phyloP scores from a whole-genome alignment of 495 filamentous ascomycete genomes.

The Rusavskia elegans region DNA sequence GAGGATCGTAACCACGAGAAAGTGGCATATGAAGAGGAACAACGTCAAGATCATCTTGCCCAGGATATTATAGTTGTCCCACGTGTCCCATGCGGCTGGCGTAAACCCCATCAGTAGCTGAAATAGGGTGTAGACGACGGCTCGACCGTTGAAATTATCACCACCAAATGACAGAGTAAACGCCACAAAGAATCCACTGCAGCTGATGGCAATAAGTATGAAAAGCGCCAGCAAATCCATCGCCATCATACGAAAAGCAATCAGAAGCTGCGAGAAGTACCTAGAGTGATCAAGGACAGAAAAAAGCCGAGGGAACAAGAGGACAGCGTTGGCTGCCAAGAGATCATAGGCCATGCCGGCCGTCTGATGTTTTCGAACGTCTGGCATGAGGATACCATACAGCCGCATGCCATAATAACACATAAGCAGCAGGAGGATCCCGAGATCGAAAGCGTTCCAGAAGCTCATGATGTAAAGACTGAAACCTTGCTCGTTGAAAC shows the following conservation, averaged over 20 bases:
- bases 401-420: constrained; percentile 78
- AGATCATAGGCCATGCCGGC: constrained; percentile 81
- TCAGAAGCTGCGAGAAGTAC: constrained; percentile 86
- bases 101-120: constrained; percentile 87
- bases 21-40: constrained; percentile 88
- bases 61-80: constrained; percentile 62
- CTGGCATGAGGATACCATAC: constrained; percentile 66
- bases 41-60: constrained; percentile 58
- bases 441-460: constrained; percentile 89
- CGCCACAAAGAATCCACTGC: constrained; percentile 87
- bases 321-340: constrained; percentile 71
- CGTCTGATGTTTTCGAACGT: constrained; percentile 42
- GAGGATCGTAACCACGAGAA: constrained; percentile 81
- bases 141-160: constrained; percentile 40
- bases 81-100: constrained; percentile 55
- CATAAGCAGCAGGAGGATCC: constrained; percentile 71
- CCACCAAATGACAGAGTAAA: constrained; percentile 68
- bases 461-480: constrained; percentile 91
- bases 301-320: constrained; percentile 80
- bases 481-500: constrained; percentile 87
- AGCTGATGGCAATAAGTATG: constrained; percentile 65
- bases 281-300: constrained; percentile 84
- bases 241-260: constrained; percentile 86
- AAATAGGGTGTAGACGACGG: constrained; percentile 74
- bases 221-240: constrained; percentile 73